phyloP scores from a whole-genome alignment of 305 asterid genomes.

The Fraxinus baroniana region DNA sequence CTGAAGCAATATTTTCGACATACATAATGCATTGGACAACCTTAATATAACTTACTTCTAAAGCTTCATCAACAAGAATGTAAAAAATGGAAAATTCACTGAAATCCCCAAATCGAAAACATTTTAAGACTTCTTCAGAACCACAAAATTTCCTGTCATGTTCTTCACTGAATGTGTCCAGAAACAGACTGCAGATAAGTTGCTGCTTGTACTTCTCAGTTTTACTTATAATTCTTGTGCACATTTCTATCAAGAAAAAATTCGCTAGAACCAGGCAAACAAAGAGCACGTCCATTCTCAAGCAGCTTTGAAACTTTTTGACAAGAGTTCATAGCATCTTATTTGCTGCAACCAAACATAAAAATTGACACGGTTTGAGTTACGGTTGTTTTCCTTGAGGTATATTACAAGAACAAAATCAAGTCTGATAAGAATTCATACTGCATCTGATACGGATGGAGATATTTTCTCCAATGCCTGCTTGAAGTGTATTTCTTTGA shows the following conservation, averaged over 20 bases:
- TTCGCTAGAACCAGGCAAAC: not conserved
- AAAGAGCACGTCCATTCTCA: conserved; percentile 19
- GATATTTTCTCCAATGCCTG: conserved; percentile 51
- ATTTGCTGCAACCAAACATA: conserved; percentile 56
- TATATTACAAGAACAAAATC: not conserved
- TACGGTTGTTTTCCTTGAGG: not conserved
- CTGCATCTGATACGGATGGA: conserved; percentile 76
- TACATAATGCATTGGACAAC: too few relatives aligned
- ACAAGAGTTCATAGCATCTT: conserved; percentile 42
- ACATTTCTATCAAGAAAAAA: not conserved
- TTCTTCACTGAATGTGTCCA: too few relatives aligned
- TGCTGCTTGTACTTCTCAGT: too few relatives aligned
- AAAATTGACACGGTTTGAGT: not conserved
- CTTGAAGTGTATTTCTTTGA: conserved; percentile 22
- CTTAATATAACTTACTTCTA: too few relatives aligned
- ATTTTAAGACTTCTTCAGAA: too few relatives aligned
- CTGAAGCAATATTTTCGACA: too few relatives aligned
- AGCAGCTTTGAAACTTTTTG: conserved; percentile 36
- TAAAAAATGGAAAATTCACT: too few relatives aligned
- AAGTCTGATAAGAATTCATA: not conserved
- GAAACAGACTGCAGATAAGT: too few relatives aligned
- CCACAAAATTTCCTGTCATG: too few relatives aligned
- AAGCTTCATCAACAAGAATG: too few relatives aligned
- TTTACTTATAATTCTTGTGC: not conserved
- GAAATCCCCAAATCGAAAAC: too few relatives aligned